These are phyloP conservation scores for Aspergillus nidulans DNA, from an alignment of 495 filamentous ascomycete species.

Conservation along the genomic window DNA sequence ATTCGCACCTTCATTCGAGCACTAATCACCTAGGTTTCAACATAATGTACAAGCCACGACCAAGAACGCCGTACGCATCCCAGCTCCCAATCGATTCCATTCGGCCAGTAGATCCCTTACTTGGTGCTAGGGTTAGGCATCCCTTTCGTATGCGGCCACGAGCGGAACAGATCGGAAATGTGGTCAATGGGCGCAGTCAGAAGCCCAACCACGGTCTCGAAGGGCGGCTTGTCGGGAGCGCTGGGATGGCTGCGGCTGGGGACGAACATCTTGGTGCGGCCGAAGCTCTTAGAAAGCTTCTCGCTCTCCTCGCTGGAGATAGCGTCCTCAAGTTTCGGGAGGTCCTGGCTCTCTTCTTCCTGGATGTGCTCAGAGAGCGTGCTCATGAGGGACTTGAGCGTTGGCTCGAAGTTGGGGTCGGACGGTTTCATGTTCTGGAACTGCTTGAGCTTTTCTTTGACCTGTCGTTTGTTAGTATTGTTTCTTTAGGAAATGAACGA, in stretches of 20 bases:
- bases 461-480: slow-evolving; percentile 28
- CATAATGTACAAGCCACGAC: too few species aligned
- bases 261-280: slow-evolving; percentile 57
- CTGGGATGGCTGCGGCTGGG: slow-evolving; percentile 53
- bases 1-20: too few species aligned
- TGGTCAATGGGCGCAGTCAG: slow-evolving; percentile 33
- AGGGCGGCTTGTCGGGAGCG: slow-evolving; percentile 34
- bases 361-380: slow-evolving; percentile 54
- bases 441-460: slow-evolving; percentile 57
- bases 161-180: slow-evolving; percentile 29
- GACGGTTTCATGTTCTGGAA: slow-evolving; percentile 54
- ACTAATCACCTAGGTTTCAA: too few species aligned
- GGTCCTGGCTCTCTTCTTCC: slow-evolving; percentile 55
- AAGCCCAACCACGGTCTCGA: slow-evolving; percentile 28
- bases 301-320: slow-evolving; percentile 36
- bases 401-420: slow-evolving; percentile 46
- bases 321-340: slow-evolving; percentile 49
- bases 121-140: slow-evolving; percentile 1
- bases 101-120: too few species aligned
- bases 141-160: slow-evolving; percentile 21
- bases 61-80: too few species aligned
- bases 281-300: slow-evolving; percentile 48
- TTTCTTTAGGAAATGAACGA: not conserved
- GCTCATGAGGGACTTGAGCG: slow-evolving; percentile 48
- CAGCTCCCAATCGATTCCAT: too few species aligned